A percentile compares a stretch with the other conserved stretches of the same genome.
These are phyloP conservation scores for Austroboletus olivaceoglutinosus DNA, from an alignment of 1,284 basidiomycete genomes.

Conservation along the genomic window DNA sequence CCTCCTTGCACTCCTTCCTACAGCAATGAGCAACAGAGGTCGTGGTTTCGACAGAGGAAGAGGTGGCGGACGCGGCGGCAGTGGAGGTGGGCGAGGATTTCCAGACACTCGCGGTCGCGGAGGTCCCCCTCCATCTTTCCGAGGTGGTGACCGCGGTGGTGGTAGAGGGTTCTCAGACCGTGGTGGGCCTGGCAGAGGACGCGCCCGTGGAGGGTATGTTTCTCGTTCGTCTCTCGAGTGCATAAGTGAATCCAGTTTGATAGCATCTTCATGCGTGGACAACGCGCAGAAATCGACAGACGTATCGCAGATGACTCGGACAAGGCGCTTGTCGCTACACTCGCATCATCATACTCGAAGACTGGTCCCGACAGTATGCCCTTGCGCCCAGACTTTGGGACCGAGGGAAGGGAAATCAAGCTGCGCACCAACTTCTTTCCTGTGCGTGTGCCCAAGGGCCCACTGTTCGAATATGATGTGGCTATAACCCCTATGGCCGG, in stretches of 20 bases:
- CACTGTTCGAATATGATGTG: constrained; percentile 69
- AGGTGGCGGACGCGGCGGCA: constrained; percentile 4
- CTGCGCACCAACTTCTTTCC: constrained; percentile 77
- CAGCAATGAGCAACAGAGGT: constrained; percentile 34
- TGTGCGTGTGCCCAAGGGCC: constrained; percentile 57
- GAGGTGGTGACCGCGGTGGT: constrained; percentile 28
- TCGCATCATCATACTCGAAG: constrained; percentile 43
- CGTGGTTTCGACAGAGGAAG: constrained; percentile 34
- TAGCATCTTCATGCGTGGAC: constrained; percentile 54
- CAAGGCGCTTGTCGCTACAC: constrained; percentile 51
- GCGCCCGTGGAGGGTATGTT: constrained; percentile 51
- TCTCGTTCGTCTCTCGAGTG: neutral
- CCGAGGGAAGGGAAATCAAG: constrained; percentile 53
- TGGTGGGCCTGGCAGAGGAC: constrained; percentile 35
- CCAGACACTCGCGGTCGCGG: constrained; percentile 31
- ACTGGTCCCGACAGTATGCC: constrained; percentile 52
- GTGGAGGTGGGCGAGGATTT: constrained; percentile 27
- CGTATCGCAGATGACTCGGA: constrained; percentile 60
- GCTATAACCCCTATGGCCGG: constrained; percentile 53
- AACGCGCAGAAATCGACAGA: constrained; percentile 52
- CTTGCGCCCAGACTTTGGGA: constrained; percentile 66
- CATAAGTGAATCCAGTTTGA: constrained; percentile 7
- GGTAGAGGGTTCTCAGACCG: constrained; percentile 34
- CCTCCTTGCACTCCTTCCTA: neutral
- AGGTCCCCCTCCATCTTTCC: constrained; percentile 24